Base-by-base conservation (phyloP, 2,329 filamentous ascomycete species). In the Nigrograna mackinnonii region DNA sequence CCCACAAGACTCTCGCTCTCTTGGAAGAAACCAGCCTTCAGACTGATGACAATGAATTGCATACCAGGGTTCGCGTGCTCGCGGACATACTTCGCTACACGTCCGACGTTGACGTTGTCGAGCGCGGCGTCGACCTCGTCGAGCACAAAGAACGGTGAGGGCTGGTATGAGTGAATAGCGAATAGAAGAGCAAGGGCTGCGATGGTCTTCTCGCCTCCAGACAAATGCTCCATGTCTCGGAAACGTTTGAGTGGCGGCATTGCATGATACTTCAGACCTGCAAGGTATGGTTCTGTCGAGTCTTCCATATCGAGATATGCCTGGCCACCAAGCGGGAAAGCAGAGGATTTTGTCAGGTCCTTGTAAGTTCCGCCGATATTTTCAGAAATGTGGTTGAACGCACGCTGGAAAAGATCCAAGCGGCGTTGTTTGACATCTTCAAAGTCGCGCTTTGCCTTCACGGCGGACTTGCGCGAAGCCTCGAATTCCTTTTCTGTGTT, bases 211-310 rank as follows among this genome's bases (percentile, higher is more conserved):
- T 99, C 94, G 42, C 94, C 94, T 59, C 94, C 94, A 1, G 90
- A 96, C 7, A 99, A 77, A 66, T 96, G 94, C 69, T 99, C 94
- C 94, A 99, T 99, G 68, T 99, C 95, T 58, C 94, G 83, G 81
- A 99, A 99, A 34, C 94, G 90, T 75, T 99, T 99, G 49, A 96
- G 83, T 1, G 94, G 94, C 16, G 94, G 94, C 91, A 97, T 99
- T 49, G 94, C 95, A 66, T 97, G 91, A 71, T 99, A 99, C 65
- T 96, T 96, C 71, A 99, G 91, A 22, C 94, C 94, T 30, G 89
- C 90, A 4, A 96, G 82, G 68, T 97, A 99, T 1, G 94, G 94
- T 61, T 95, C 92, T 51, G 96, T 91, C n/a, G 86, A 89, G 67
- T 99, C 92, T 66, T 96, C 91, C 67, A 95, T 91, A 62, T 96